Conservation (phyloP, 495 filamentous ascomycete species). For the Penicillium coprophilum region DNA sequence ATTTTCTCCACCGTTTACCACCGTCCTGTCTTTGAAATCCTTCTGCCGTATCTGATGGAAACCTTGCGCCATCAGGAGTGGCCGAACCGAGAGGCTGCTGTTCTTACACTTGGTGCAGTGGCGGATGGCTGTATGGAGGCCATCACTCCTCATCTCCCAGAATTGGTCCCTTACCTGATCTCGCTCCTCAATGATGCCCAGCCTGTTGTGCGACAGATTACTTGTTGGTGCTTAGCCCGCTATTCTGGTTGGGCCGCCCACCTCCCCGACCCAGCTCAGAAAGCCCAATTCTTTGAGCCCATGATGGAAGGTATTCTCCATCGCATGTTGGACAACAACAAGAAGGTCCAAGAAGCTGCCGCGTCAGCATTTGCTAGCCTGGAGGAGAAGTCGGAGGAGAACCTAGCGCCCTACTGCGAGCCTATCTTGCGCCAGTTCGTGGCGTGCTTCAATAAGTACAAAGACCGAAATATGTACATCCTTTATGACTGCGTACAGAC, state of each 20-base stretch:
- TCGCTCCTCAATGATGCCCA: constrained; percentile 80
- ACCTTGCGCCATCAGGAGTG: constrained; percentile 87
- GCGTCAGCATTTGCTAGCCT: constrained; percentile 95
- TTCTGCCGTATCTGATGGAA: constrained; percentile 87
- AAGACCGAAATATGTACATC: constrained; percentile 98
- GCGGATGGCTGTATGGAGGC: constrained; percentile 92
- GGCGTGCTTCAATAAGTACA: constrained; percentile 87
- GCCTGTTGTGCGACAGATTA: constrained; percentile 94
- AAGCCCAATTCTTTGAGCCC: constrained; percentile 80
- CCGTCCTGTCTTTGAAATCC: constrained; percentile 81
- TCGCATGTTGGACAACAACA: constrained; percentile 95
- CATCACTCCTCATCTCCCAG: constrained; percentile 86
- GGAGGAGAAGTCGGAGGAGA: constrained; percentile 85
- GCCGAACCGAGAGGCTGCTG: constrained; percentile 90
- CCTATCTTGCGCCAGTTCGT: constrained; percentile 94
- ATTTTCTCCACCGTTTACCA: constrained; percentile 91
- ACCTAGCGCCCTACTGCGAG: constrained; percentile 78
- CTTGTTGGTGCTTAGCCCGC: constrained; percentile 93
- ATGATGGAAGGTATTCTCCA: constrained; percentile 96
- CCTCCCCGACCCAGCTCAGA: constrained; percentile 62
- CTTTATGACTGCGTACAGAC: constrained; percentile 99
- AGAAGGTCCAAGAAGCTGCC: constrained; percentile 95
- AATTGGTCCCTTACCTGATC: constrained; percentile 88
- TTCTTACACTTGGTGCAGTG: constrained; percentile 91
- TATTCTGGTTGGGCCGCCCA: constrained; percentile 93